Base-by-base conservation (phyloP, 2,329 filamentous ascomycete genomes). In the Fonsecaea nubica region DNA sequence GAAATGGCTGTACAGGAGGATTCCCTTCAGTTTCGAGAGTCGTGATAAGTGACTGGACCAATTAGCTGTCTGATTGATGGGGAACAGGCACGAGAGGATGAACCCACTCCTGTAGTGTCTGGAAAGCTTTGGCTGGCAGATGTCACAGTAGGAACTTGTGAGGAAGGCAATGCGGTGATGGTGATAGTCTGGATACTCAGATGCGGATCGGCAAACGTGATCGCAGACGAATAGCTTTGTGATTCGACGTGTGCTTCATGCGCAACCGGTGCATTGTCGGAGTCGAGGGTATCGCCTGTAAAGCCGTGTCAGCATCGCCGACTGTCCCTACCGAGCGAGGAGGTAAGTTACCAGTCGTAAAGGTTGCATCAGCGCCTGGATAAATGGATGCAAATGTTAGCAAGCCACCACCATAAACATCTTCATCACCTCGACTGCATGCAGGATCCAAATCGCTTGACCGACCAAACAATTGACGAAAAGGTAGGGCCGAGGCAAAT, bases 1-100 rank as follows among this genome's bases (percentile, higher is more conserved):
- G 70, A 48, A 73, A 72, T n/a, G 72, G 72, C 60, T 68, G 70
- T 10, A 68, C 63, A 10, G 72, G 64, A 36, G 70, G 70, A 57
- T 68, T 68, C 18, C 72, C 72, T 42, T 59, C 70, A 3, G 72
- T 74, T 52, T 73, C 64, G n/a, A 74, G 58, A 3, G 71, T 66
- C 21, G 70, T 71, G 32, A 66, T 72, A 12, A 74, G 54, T 7
- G 63, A 66, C 65, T 70, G 40, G 10, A 13, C 12, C 18, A 48
- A 36, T 66, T 55, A 69, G 66, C 25, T 15, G n/a, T n/a, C 25
- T 38, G 10, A 30, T 21, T 18, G 7, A 61, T 12, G 3, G 9
- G n/a, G 5, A 10, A 6, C 18, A 30, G n/a, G 25, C 2, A 52
- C 12, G 33, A 13, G 12, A 9, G 12, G 25, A 6, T 40, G 57